Percentiles rank a stretch among this genome's conserved stretches.
Conservation (phyloP, 176 grass and related monocot genomes). For the Musa schizocarpa region DNA sequence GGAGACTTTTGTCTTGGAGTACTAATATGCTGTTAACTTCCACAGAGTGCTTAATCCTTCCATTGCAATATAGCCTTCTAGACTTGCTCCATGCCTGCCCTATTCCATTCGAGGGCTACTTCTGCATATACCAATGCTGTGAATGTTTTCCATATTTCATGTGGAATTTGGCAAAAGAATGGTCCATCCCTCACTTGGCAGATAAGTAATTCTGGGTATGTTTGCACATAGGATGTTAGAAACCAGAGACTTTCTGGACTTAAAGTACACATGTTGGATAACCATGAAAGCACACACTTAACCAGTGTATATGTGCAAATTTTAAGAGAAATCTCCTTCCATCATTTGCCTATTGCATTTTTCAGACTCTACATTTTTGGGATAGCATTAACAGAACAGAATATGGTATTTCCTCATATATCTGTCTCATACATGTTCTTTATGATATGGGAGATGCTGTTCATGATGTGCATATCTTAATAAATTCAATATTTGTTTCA, state of each 20-base stretch:
- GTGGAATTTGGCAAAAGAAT: background rate
- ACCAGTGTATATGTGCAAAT: too few relatives aligned
- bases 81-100: background rate
- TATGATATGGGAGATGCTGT: background rate
- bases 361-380: background rate
- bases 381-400: too few relatives aligned
- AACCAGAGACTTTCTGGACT: too few relatives aligned
- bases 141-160: background rate
- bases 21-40: background rate
- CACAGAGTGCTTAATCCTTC: background rate
- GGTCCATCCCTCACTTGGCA: background rate
- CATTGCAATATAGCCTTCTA: background rate
- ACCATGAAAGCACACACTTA: too few relatives aligned
- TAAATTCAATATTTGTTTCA: constrained; percentile 18
- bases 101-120: background rate
- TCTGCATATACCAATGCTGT: background rate
- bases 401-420: background rate
- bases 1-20: background rate
- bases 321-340: background rate
- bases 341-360: background rate
- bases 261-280: too few relatives aligned
- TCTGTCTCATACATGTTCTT: background rate
- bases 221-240: too few relatives aligned
- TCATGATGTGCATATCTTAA: background rate
- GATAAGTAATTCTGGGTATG: too few relatives aligned